Conservation (phyloP, 2,329 filamentous ascomycete species). For the Metarhizium rileyi region DNA sequence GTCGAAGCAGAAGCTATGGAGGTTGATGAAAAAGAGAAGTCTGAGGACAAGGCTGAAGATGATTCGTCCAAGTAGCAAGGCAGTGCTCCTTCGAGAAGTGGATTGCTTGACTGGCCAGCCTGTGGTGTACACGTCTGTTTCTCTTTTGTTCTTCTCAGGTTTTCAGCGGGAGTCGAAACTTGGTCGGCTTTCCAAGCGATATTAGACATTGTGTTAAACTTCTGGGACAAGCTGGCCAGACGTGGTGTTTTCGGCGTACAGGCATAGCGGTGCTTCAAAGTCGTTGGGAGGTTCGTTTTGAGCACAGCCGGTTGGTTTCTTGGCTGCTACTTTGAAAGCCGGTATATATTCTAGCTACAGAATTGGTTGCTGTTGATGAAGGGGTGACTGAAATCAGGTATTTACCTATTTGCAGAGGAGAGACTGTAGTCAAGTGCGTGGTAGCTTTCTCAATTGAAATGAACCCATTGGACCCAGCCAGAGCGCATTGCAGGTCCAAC, state of each 20-base stretch:
- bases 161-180: background rate
- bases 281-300: background rate
- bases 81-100: conserved; percentile 1
- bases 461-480: no score
- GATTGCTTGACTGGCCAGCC: background rate
- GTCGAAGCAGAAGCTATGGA: conserved; percentile 21
- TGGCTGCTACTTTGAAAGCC: background rate
- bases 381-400: no score
- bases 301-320: background rate
- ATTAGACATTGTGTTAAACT: conserved; percentile 3
- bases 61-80: conserved; percentile 15
- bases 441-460: no score
- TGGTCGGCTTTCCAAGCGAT: background rate
- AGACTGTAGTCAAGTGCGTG: no score
- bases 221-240: conserved; percentile 2
- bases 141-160: background rate
- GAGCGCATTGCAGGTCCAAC: no score
- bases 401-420: no score
- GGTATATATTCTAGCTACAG: background rate
- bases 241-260: conserved; percentile 11
- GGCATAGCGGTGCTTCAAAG: conserved; percentile 6
- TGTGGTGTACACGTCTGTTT: background rate
- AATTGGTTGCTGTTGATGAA: background rate
- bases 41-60: conserved; percentile 15
- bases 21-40: conserved; percentile 22